Evolutionary conservation across 495 filamentous ascomycete genomes (phyloP).

Genomic region (Platismatia glauca): DNA sequence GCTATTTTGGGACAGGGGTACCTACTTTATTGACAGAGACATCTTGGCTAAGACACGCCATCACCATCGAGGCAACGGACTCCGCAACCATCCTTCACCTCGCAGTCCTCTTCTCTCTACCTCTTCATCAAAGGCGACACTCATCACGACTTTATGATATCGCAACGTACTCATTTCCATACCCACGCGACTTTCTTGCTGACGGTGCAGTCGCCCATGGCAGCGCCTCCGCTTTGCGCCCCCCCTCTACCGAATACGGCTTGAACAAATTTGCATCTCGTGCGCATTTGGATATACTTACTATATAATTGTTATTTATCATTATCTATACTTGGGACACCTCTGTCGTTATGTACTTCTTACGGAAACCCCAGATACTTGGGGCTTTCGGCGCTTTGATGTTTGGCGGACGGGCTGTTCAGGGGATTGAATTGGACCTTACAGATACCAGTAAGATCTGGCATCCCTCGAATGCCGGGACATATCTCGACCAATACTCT

Average conservation of each 20-base stretch:
- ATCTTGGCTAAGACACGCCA: not conserved
- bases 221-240: conserved; percentile 14
- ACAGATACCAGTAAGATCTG: conserved; percentile 17
- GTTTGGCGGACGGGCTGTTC: conserved; percentile 11
- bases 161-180: not conserved
- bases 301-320: conserved; percentile 2
- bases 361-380: conserved; percentile 6
- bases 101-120: not conserved
- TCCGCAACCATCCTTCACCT: not conserved
- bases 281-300: conserved; percentile 7
- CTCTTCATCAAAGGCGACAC: not conserved
- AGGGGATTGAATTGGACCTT: conserved; percentile 21
- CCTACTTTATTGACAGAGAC: not conserved
- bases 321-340: conserved; percentile 5
- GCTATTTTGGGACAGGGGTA: not conserved
- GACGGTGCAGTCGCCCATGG: conserved; percentile 17
- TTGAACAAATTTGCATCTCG: not conserved
- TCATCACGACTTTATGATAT: not conserved
- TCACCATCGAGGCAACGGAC: not conserved
- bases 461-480: not conserved
- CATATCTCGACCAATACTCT: not conserved
- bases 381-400: conserved; percentile 14
- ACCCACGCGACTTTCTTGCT: not conserved
- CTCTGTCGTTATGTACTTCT: conserved; percentile 13
- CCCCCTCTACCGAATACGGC: conserved; percentile 1